Conservation (phyloP, 495 filamentous ascomycete species). For the Lasiosphaeria ovina region DNA sequence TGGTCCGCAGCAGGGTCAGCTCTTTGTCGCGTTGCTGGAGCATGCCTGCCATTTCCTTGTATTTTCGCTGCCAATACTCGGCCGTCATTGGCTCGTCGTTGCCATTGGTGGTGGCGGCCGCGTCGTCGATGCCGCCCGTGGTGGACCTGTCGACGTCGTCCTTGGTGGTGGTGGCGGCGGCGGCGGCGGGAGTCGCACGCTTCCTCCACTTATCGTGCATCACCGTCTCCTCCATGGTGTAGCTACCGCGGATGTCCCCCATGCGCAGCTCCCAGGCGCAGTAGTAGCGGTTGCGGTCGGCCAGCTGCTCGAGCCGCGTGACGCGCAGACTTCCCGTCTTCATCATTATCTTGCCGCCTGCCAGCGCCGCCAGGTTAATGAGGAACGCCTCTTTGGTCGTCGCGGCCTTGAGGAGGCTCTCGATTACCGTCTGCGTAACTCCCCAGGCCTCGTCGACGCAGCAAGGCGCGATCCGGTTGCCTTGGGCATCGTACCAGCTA, state of each 20-base stretch:
- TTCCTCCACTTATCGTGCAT: slow-evolving; percentile 36
- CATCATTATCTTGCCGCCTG: slow-evolving; percentile 47
- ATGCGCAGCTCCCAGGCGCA: slow-evolving; percentile 48
- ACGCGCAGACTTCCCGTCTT: slow-evolving; percentile 33
- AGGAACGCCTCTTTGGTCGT: slow-evolving; percentile 48
- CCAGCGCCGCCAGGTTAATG: slow-evolving; percentile 52
- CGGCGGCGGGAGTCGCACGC: background rate
- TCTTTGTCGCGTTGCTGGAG: slow-evolving; percentile 27
- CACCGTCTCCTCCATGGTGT: slow-evolving; percentile 50
- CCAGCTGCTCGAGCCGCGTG: slow-evolving; percentile 35
- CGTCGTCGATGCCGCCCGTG: background rate
- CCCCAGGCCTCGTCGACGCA: slow-evolving; percentile 48
- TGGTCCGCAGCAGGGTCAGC: slow-evolving; percentile 13
- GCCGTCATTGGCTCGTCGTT: background rate
- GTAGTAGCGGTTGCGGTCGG: slow-evolving; percentile 39
- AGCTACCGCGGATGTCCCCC: slow-evolving; percentile 43
- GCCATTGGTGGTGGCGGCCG: background rate
- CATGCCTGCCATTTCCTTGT: slow-evolving; percentile 27
- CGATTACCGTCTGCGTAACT: slow-evolving; percentile 44
- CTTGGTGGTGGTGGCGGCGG: background rate
- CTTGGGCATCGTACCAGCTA: slow-evolving; percentile 42
- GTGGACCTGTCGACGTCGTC: background rate
- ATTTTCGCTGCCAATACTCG: slow-evolving; percentile 31
- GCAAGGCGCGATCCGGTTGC: slow-evolving; percentile 33
- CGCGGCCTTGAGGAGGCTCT: slow-evolving; percentile 42